These are phyloP conservation scores for Trichophyton schoenleinii DNA, from an alignment of 2,329 filamentous ascomycete genomes.

Conservation along the genomic window DNA sequence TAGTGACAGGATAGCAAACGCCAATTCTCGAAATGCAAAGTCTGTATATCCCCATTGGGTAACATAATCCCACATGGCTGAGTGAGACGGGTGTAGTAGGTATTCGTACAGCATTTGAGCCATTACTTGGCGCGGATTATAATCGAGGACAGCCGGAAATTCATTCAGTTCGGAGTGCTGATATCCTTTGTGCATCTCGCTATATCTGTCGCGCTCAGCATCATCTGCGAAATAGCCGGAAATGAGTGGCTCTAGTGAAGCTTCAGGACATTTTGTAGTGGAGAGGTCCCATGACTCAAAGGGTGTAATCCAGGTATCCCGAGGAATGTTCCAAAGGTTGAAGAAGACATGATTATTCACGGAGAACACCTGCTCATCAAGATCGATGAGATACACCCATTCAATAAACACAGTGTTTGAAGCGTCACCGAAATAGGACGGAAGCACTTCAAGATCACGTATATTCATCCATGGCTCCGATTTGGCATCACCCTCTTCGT, in stretches of 20 bases:
- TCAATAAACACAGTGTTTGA: not conserved
- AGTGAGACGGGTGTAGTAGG: not conserved
- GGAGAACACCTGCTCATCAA: not conserved
- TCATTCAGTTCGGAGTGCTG: too few relatives aligned
- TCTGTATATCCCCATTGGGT: not conserved
- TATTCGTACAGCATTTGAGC: not conserved
- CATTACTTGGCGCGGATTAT: not conserved
- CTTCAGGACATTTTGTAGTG: not conserved
- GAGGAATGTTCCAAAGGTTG: not conserved
- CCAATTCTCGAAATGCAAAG: slow-evolving; percentile 2
- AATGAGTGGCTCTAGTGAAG: not conserved
- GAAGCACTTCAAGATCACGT: not conserved
- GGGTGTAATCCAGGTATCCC: not conserved
- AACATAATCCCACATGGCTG: not conserved
- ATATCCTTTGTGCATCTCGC: not conserved
- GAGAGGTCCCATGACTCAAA: not conserved
- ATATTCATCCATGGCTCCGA: not conserved
- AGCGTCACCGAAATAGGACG: not conserved
- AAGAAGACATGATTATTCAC: not conserved
- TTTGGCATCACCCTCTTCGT: too few relatives aligned
- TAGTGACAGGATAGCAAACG: slow-evolving; percentile 3
- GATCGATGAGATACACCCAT: slow-evolving; percentile 3
- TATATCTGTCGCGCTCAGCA: not conserved
- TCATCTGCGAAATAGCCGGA: not conserved
- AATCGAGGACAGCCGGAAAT: not conserved